These are phyloP conservation scores for Hygrocybe punicea DNA, from an alignment of 768 basidiomycete genomes.

Conservation along the genomic window DNA sequence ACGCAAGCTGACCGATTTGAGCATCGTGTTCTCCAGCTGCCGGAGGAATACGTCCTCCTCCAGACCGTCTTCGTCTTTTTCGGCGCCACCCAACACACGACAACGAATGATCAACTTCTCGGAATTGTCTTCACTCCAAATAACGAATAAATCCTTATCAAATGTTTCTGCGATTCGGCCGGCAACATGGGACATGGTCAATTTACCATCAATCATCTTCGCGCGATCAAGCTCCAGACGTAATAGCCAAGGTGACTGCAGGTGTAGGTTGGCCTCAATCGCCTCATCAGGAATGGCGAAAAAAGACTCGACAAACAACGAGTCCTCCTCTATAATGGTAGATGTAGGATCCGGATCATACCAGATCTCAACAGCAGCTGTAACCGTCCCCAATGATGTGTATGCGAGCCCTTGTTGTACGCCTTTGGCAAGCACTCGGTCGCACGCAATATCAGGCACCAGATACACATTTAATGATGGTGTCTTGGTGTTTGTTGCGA, in stretches of 20 bases:
- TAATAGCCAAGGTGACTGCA: constrained; percentile 95
- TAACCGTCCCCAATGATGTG: constrained; percentile 91
- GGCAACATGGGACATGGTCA: constrained; percentile 93
- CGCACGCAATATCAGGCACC: constrained; percentile 61
- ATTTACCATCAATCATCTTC: constrained; percentile 96
- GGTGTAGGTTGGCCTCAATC: constrained; percentile 82
- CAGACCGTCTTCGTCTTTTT: constrained; percentile 81
- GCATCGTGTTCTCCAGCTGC: constrained; percentile 93
- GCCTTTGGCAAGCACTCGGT: constrained; percentile 67
- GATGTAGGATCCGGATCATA: constrained; percentile 91
- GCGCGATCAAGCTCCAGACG: constrained; percentile 95
- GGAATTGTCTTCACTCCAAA: constrained; percentile 98
- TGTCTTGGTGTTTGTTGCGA: constrained; percentile 97
- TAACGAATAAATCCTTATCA: constrained; percentile 94
- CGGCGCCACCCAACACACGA: constrained; percentile 78
- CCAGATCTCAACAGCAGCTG: constrained; percentile 94
- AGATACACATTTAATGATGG: constrained; percentile 94
- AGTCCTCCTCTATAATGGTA: constrained; percentile 95
- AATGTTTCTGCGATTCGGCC: constrained; percentile 91
- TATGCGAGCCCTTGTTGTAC: constrained; percentile 92
- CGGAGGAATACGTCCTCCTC: constrained; percentile 97
- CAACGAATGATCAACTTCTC: constrained; percentile 97
- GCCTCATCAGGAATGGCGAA: constrained; percentile 99
- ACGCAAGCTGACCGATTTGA: constrained; percentile 90
- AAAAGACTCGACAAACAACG: constrained; percentile 95